Evolutionary conservation across 1,284 basidiomycete species (phyloP), one percentile per base, ranked within the genome.

Genomic region (Sporisorium exsertum): DNA sequence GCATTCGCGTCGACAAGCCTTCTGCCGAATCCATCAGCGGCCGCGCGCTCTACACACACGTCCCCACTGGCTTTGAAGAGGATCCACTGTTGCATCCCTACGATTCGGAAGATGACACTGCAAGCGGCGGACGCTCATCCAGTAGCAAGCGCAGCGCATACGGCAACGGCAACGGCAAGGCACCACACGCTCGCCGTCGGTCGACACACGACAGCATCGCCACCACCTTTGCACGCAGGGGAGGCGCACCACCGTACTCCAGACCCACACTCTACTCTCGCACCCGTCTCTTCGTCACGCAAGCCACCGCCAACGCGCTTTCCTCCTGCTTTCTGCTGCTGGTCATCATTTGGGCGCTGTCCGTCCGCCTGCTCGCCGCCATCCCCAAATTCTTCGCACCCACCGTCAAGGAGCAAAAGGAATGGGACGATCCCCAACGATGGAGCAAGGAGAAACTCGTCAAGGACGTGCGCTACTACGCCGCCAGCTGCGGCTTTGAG

Each of bases 381-480:
- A 66, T 83, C 15, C 79, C 79, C 13, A 72, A 67, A 29, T 63
- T 72, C 62, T 47, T 64, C 32, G 42, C 65, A 0, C 69, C 69
- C 22, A 46, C 56, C 18, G 26, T 55, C 32, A 57, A 67, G 40
- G 65, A 66, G 56, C 24, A 27, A 29, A 68, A 62, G 40, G 67
- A 75, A 5, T 90, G 90, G 90, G 89, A 91, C 75, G 86, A 89
- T 52, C 86, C 86, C 5, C 77, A 81, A 42, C 86, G 87, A 58
- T 89, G 88, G 87, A 82, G 82, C 63, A 86, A 87, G 47, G 84
- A 85, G 50, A 87, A 87, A 65, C 86, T 90, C 37, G 86, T 87
- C 65, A 89, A 89, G 69, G 89, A 90, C 70, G 88, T 89, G 3
- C 81, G 84, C 43, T 89, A 89, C 86, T 91, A 91, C 82, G 90